These are phyloP conservation scores for Colletotrichum lentis DNA, from an alignment of 2,329 filamentous ascomycete genomes.

Conservation along the genomic window DNA sequence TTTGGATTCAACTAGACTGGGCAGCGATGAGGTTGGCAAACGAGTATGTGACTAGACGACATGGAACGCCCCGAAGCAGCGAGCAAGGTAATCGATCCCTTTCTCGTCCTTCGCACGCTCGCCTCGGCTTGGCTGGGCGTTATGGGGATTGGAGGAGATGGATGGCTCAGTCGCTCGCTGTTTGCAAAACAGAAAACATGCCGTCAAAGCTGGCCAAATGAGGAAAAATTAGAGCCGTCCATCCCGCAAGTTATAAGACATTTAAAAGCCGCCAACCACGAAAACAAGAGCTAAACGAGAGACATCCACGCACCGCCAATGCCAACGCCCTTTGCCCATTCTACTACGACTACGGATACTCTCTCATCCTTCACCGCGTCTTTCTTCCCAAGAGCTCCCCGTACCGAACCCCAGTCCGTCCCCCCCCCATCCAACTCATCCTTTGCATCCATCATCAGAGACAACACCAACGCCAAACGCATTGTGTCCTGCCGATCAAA, in stretches of 20 bases:
- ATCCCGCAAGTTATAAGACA: constrained; percentile 31
- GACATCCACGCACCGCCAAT: constrained; percentile 32
- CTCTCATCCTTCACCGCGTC: constrained; percentile 33
- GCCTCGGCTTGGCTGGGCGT: background rate
- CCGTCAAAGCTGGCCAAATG: constrained; percentile 13
- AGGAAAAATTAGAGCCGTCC: constrained; percentile 23
- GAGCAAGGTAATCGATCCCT: constrained; percentile 3
- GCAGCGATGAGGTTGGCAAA: constrained; percentile 8
- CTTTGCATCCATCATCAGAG: constrained; percentile 31
- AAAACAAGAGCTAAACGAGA: constrained; percentile 29
- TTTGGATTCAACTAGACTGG: constrained; percentile 6
- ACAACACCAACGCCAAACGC: constrained; percentile 37
- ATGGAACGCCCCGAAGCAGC: constrained; percentile 2
- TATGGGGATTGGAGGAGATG: background rate
- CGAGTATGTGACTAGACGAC: constrained; percentile 12
- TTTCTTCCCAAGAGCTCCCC: constrained; percentile 23
- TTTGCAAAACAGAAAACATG: constrained; percentile 31
- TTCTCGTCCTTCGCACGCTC: background rate
- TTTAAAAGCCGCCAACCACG: constrained; percentile 30
- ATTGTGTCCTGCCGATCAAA: constrained; percentile 37
- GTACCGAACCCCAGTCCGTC: constrained; percentile 29
- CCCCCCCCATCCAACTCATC: constrained; percentile 14
- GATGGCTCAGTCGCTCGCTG: constrained; percentile 8
- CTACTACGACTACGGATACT: background rate
- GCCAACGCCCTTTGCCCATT: constrained; percentile 20